Evolutionary conservation across 2,329 filamentous ascomycete species (phyloP), one percentile per base, ranked within the genome.

Genomic region (Diplocarpon rosae): DNA sequence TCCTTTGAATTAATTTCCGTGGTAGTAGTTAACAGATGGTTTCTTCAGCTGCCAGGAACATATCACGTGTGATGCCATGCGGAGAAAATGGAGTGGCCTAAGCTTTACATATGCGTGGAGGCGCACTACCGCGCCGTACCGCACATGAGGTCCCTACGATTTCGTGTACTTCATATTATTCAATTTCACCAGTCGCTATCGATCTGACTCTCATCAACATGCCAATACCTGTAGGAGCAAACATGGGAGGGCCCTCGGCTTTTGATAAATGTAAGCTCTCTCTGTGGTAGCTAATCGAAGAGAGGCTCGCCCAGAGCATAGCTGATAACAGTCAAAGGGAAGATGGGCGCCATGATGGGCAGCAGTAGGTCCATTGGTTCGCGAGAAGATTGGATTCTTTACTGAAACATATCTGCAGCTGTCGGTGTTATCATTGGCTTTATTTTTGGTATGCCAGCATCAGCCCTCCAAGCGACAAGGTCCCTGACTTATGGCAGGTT

Each of bases 321-420:
- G 30, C 46, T 56, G 43, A 55, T 47, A 38, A 58, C 62, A 60
- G 46, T 39, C 52, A 57, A 63, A 94, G 88, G 89, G 66, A 95
- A 95, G 73, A 95, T 96, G 88, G 92, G 92, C 58, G 88, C 85
- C 52, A 82, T 98, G 82, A 96, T 96, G 88, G 92, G 92, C 57
- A 86, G 88, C 64, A 93, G 90, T 96, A 84, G 60, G 88, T 77
- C 42, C 44, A 35, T 45, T 34, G 33, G 13, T 24, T 29, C 30
- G 33, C 4, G 10, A n/a, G 16, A 8, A 9, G 15, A 20, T 17
- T 14, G 8, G 16, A 17, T 36, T 24, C 17, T 31, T 27, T 49
- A 37, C 32, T 42, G 32, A 53, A 17, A 17, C n/a, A 14, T 20
- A 11, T 43, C 3, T 48, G 12, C 58, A 96, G 92, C 88, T 66